These are phyloP conservation scores for Sclerotinia trifoliorum DNA, from an alignment of 2,329 filamentous ascomycete species.

Conservation along the genomic window DNA sequence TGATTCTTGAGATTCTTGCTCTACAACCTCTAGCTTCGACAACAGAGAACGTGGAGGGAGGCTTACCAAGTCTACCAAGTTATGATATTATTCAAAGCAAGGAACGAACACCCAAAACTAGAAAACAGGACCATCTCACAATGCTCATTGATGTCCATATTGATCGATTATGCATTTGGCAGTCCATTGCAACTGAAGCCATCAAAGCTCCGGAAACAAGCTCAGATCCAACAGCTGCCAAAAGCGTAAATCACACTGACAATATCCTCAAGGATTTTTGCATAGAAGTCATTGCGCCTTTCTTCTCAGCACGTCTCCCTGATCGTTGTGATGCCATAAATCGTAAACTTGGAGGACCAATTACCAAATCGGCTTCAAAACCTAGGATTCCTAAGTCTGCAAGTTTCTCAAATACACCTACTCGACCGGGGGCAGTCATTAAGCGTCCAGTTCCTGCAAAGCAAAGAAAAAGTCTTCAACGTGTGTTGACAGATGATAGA, in stretches of 20 bases:
- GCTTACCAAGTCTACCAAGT: constrained; percentile 37
- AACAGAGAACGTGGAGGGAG: constrained; percentile 38
- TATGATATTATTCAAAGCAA: constrained; percentile 28
- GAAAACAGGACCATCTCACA: constrained; percentile 55
- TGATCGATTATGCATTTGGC: constrained; percentile 80
- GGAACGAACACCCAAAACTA: constrained; percentile 36
- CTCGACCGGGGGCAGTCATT: constrained; percentile 52
- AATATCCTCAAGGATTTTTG: constrained; percentile 76
- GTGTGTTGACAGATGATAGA: constrained; percentile 60
- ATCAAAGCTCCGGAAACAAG: constrained; percentile 42
- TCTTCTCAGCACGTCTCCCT: constrained; percentile 75
- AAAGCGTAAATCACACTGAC: constrained; percentile 32
- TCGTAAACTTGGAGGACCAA: constrained; percentile 72
- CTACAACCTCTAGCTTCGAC: constrained; percentile 56
- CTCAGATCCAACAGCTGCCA: constrained; percentile 33
- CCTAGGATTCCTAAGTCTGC: constrained; percentile 49
- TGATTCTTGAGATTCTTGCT: constrained; percentile 74
- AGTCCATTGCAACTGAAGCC: constrained; percentile 67
- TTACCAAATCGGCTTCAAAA: constrained; percentile 56
- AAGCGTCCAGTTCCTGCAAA: constrained; percentile 49
- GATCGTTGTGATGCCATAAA: constrained; percentile 68
- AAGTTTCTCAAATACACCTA: constrained; percentile 43
- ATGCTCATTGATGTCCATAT: constrained; percentile 70
- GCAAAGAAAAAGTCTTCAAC: constrained; percentile 55
- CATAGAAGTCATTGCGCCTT: constrained; percentile 75